Percentiles rank a stretch among this genome's conserved stretches.
Conservation (phyloP, 23 red algal species). For the Agarophyton chilense region DNA sequence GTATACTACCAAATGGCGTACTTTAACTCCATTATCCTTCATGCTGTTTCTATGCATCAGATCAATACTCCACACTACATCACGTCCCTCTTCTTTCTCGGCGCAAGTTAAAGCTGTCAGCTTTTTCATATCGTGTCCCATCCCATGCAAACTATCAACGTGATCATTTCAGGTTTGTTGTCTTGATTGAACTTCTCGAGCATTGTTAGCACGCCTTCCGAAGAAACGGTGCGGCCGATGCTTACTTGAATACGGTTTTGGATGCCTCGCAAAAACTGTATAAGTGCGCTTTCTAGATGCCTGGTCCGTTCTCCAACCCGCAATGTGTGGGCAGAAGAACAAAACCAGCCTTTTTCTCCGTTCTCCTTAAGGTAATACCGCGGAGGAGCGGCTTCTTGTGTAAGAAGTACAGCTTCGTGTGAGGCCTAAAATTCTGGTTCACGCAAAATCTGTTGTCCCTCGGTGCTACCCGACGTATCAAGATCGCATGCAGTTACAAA, state of each 20-base stretch:
- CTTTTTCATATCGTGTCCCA: constrained; percentile 60
- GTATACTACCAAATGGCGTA: constrained; percentile 70
- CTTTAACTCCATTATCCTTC: constrained; percentile 73
- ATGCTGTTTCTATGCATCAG: constrained; percentile 89
- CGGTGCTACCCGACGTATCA: constrained; percentile 31
- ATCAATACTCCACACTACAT: constrained; percentile 96
- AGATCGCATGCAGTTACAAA: constrained; percentile 72
- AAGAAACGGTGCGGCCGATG: constrained; percentile 45
- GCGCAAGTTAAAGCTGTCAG: constrained; percentile 76
- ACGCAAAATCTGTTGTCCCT: constrained; percentile 47
- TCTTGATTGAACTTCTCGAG: constrained; percentile 77
- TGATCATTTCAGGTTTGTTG: constrained; percentile 81
- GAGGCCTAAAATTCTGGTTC: constrained; percentile 93
- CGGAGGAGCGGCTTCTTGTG: constrained; percentile 86
- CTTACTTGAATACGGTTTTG: constrained; percentile 87
- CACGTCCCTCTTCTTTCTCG: constrained; percentile 60
- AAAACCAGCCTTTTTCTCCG: constrained; percentile 30
- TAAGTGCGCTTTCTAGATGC: constrained; percentile 86
- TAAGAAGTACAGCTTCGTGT: constrained; percentile 92
- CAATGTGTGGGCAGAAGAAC: constrained; percentile 71
- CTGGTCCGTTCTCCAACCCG: constrained; percentile 90
- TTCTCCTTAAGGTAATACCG: not conserved
- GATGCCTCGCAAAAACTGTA: constrained; percentile 92
- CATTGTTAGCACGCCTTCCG: constrained; percentile 68
- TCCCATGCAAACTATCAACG: constrained; percentile 86